Evolutionary conservation across 75 land plant genomes (phyloP).

Genomic region (Pinus taeda): DNA sequence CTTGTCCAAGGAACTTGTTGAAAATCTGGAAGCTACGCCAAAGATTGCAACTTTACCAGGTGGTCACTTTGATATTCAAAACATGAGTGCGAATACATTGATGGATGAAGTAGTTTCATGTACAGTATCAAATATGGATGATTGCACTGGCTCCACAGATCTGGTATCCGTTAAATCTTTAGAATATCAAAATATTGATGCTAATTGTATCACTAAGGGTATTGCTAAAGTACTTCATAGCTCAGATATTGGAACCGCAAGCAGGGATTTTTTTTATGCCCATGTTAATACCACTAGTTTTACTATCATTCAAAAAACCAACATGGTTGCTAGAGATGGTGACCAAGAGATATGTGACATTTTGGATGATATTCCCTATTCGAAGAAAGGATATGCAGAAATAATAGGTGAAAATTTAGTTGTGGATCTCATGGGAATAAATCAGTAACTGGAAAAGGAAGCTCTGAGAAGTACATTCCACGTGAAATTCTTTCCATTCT

Average conservation of each 20-base stretch:
- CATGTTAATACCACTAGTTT: not conserved
- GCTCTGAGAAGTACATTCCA: not conserved
- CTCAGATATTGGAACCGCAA: not conserved
- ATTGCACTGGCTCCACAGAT: not conserved
- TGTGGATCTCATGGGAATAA: not conserved
- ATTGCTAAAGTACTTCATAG: not conserved
- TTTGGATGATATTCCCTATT: not conserved
- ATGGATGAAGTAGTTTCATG: conserved; percentile 7
- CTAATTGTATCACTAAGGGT: not conserved
- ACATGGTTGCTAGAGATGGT: not conserved
- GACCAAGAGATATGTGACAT: not conserved
- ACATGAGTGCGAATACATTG: conserved; percentile 2
- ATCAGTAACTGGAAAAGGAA: conserved; percentile 1
- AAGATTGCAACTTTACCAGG: too few relatives aligned
- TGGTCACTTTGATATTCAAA: too few relatives aligned
- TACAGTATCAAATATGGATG: not conserved
- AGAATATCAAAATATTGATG: not conserved
- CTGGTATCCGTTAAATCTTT: not conserved
- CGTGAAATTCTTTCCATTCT: not conserved
- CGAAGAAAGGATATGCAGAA: not conserved
- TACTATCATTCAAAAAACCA: not conserved
- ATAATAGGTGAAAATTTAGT: not conserved
- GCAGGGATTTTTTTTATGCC: not conserved
- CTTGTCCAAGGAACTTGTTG: too few relatives aligned
- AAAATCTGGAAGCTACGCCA: too few relatives aligned